Conservation (phyloP, 176 grass and related monocot species). For the Zea luxurians region DNA sequence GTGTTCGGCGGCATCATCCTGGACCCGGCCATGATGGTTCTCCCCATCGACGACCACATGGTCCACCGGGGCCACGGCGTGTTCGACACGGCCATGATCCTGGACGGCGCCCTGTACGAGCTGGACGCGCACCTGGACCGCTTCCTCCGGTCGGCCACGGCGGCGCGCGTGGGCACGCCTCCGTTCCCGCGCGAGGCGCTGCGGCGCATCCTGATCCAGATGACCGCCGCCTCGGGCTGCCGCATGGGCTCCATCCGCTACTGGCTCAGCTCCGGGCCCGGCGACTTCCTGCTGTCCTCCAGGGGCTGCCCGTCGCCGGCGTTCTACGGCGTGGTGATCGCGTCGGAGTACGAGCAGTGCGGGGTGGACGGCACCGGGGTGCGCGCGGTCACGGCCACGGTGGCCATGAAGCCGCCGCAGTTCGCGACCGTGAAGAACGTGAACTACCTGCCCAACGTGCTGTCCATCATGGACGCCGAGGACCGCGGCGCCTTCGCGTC, state of each 20-base stretch:
- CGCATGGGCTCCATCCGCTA: slow-evolving; percentile 77
- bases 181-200: slow-evolving; percentile 57
- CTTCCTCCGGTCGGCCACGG: slow-evolving; percentile 70
- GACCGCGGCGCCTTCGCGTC: slow-evolving; percentile 63
- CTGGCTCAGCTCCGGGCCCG: slow-evolving; percentile 72
- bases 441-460: slow-evolving; percentile 91
- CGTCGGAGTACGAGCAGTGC: slow-evolving; percentile 58
- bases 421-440: slow-evolving; percentile 88
- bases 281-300: slow-evolving; percentile 77
- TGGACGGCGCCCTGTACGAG: slow-evolving; percentile 80
- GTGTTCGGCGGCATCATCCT: slow-evolving; percentile 67
- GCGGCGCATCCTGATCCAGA: slow-evolving; percentile 64
- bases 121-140: slow-evolving; percentile 80
- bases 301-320: slow-evolving; percentile 47
- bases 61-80: slow-evolving; percentile 88
- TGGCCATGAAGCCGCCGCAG: slow-evolving; percentile 87
- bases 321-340: slow-evolving; percentile 81
- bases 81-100: slow-evolving; percentile 90
- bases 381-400: slow-evolving; percentile 67
- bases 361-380: slow-evolving; percentile 49
- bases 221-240: slow-evolving; percentile 73
- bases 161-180: slow-evolving; percentile 54
- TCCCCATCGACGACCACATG: slow-evolving; percentile 92
- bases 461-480: slow-evolving; percentile 87
- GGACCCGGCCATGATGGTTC: slow-evolving; percentile 71